phyloP scores from a whole-genome alignment of 129 eudicot species.

The Pseudognaphalium luteoalbum region DNA sequence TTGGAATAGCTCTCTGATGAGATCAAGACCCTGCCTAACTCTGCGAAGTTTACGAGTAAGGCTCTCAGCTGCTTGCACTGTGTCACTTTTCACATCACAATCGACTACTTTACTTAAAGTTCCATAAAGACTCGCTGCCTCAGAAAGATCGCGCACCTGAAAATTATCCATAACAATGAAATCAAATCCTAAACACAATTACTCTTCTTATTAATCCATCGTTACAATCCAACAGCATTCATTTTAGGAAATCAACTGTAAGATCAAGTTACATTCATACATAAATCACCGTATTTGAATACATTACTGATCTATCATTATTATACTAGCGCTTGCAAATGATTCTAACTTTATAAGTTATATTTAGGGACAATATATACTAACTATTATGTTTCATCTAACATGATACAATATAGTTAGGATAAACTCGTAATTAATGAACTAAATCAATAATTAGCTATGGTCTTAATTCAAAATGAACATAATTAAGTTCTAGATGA shows the following conservation, averaged over 20 bases:
- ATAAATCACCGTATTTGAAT: background rate
- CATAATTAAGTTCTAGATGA: background rate
- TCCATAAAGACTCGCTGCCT: constrained; percentile 54
- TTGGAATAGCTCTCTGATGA: constrained; percentile 68
- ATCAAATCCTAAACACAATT: background rate
- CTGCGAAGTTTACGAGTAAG: constrained; percentile 89
- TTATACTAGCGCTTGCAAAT: background rate
- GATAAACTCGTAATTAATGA: no score
- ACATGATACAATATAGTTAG: no score
- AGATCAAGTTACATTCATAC: background rate
- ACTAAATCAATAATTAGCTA: no score
- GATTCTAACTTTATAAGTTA: no score
- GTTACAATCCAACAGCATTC: background rate
- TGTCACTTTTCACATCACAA: constrained; percentile 57
- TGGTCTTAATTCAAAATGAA: background rate
- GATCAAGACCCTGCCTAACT: constrained; percentile 98
- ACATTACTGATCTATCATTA: background rate
- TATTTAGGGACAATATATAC: no score
- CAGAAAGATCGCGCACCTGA: constrained; percentile 77
- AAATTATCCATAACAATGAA: background rate
- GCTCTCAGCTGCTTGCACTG: constrained; percentile 80
- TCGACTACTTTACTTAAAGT: constrained; percentile 69
- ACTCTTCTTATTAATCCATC: background rate
- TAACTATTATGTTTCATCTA: no score
- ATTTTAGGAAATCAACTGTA: background rate